These are phyloP conservation scores for Colletotrichum sojae DNA, from an alignment of 2,329 filamentous ascomycete genomes.

Conservation along the genomic window DNA sequence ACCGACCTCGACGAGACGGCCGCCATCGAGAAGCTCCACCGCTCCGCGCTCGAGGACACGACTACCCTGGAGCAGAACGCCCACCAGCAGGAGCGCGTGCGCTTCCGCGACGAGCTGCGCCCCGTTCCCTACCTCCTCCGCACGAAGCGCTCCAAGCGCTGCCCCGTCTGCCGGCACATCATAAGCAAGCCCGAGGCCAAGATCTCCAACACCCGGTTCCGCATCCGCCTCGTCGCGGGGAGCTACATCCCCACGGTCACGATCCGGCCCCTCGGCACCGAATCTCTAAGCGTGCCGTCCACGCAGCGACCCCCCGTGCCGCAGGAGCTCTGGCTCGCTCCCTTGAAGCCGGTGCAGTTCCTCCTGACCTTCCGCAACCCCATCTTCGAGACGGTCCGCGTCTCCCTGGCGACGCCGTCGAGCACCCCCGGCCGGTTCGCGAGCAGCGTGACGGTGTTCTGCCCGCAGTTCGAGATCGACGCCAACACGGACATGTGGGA, in stretches of 20 bases:
- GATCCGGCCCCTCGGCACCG: conserved; percentile 73
- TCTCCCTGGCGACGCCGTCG: conserved; percentile 88
- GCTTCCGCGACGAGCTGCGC: conserved; percentile 81
- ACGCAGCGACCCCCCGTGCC: conserved; percentile 49
- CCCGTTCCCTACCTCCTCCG: conserved; percentile 87
- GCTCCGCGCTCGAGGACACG: conserved; percentile 75
- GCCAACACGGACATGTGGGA: conserved; percentile 92
- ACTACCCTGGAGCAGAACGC: conserved; percentile 64
- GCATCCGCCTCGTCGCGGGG: conserved; percentile 90
- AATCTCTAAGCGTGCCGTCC: conserved; percentile 43
- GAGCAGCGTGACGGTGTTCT: conserved; percentile 90
- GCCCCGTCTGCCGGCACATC: conserved; percentile 92
- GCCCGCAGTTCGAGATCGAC: conserved; percentile 93
- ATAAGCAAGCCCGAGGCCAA: conserved; percentile 95
- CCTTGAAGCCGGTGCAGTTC: conserved; percentile 79
- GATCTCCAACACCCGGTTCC: conserved; percentile 88
- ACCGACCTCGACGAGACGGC: conserved; percentile 73
- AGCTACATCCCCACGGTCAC: conserved; percentile 89
- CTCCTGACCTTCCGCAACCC: conserved; percentile 94
- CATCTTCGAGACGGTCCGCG: conserved; percentile 89
- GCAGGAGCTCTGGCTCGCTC: conserved; percentile 62
- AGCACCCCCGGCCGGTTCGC: conserved; percentile 82
- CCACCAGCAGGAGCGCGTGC: conserved; percentile 65
- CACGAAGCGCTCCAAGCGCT: conserved; percentile 95
- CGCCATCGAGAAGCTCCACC: conserved; percentile 72